Evolutionary conservation across 495 filamentous ascomycete species (phyloP).

Genomic region (Penicillium fimorum): DNA sequence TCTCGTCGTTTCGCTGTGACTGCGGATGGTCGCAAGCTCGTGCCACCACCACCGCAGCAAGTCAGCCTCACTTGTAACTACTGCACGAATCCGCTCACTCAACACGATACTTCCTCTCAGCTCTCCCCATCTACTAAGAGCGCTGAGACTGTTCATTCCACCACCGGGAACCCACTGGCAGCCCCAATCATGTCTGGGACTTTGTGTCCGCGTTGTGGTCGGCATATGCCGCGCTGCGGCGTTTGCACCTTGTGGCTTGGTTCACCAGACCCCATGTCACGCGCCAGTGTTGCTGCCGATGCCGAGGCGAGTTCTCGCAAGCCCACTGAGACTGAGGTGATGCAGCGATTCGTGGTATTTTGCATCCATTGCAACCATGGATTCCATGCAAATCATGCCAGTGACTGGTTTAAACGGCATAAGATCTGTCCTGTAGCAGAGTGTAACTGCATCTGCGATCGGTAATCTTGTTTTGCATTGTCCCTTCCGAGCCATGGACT

Average conservation of each 20-base stretch:
- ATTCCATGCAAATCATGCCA: conserved; percentile 82
- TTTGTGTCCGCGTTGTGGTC: conserved; percentile 80
- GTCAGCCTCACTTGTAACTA: conserved; percentile 80
- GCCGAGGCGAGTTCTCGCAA: conserved; percentile 37
- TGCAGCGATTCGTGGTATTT: conserved; percentile 65
- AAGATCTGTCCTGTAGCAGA: conserved; percentile 84
- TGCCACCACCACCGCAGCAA: conserved; percentile 67
- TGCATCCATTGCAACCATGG: conserved; percentile 89
- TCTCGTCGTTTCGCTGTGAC: conserved; percentile 60
- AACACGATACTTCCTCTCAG: conserved; percentile 42
- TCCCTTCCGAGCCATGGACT: not conserved
- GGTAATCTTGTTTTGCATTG: conserved; percentile 19
- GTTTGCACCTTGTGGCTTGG: conserved; percentile 87
- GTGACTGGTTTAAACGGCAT: conserved; percentile 81
- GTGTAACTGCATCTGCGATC: conserved; percentile 78
- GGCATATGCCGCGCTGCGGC: conserved; percentile 84
- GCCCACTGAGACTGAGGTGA: conserved; percentile 35
- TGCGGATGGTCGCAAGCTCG: conserved; percentile 60
- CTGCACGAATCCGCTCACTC: conserved; percentile 61
- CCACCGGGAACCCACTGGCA: conserved; percentile 38
- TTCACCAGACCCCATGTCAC: conserved; percentile 64
- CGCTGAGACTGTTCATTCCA: conserved; percentile 37
- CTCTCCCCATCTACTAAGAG: conserved; percentile 30
- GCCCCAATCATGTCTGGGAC: conserved; percentile 47
- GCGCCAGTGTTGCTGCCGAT: conserved; percentile 53